A percentile compares a stretch with the other conserved stretches of the same genome.
Evolutionary conservation across 768 basidiomycete species (phyloP).

Genomic region (Tricholoma terreum): DNA sequence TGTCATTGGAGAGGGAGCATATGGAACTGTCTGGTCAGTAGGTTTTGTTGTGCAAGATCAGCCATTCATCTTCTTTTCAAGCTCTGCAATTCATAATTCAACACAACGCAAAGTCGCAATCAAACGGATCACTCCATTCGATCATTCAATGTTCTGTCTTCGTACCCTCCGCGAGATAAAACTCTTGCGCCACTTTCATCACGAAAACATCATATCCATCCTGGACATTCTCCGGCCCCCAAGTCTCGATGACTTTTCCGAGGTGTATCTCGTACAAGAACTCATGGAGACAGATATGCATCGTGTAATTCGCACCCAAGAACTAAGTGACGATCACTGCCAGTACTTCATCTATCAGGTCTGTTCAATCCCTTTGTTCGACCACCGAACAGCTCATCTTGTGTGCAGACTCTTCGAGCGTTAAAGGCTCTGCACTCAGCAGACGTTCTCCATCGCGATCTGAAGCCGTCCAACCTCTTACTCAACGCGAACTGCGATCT

Average conservation of each 20-base stretch:
- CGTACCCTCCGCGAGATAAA: conserved; percentile 88
- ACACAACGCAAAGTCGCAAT: conserved; percentile 88
- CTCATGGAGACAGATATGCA: conserved; percentile 94
- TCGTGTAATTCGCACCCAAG: conserved; percentile 93
- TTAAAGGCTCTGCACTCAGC: conserved; percentile 94
- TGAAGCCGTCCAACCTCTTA: conserved; percentile 94
- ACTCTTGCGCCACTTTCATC: conserved; percentile 82
- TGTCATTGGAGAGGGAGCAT: conserved; percentile 92
- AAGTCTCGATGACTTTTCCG: conserved; percentile 73
- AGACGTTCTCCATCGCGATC: conserved; percentile 91
- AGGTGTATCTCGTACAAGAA: conserved; percentile 69
- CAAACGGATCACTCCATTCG: conserved; percentile 94
- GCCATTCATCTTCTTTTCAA: conserved; percentile 23
- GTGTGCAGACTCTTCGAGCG: conserved; percentile 75
- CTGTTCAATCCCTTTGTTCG: conserved; percentile 16
- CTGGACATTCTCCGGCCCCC: conserved; percentile 88
- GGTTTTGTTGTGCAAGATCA: conserved; percentile 3
- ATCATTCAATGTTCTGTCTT: conserved; percentile 91
- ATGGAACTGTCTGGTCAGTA: conserved; percentile 78
- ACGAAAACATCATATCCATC: conserved; percentile 92
- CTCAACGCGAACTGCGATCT: conserved; percentile 97
- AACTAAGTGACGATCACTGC: conserved; percentile 90
- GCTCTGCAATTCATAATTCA: conserved; percentile 74
- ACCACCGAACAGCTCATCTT: neutral
- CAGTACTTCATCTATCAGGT: conserved; percentile 99